Evolutionary conservation across 495 filamentous ascomycete species (phyloP), one percentile per base, ranked within the genome.

Genomic region (Pyrenopolyporus hunteri): DNA sequence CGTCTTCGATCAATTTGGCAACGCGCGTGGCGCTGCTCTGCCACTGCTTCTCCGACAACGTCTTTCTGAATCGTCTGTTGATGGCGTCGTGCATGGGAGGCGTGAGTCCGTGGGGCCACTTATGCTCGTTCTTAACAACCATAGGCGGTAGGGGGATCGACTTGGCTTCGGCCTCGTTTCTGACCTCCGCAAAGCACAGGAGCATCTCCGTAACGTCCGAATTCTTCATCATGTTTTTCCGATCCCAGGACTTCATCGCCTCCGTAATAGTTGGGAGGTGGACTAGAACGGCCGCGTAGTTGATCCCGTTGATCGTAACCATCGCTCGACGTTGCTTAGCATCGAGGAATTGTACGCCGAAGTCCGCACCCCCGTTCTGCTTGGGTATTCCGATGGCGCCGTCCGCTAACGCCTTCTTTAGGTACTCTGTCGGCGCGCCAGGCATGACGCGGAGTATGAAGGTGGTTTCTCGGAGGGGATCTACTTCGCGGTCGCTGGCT

Each of bases 121-220:
- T 88, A 48, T 86, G 81, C 19, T 88, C 86, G 23, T 81, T 74
- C 20, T 74, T 74, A 37, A 86, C 76, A 31, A 96, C 78, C 16
- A 88, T 84, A 6, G 73, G 68, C 10, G 92, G 92, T 7, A 94
- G 73, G 1, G 83, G 78, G 2, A 71, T 77, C 74, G 49, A 80
- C 80, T 76, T 88, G 45, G 89, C 91, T 64, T 95, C 90, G 6
- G 86, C 79, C 57, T 98, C 93, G 45, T 74, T 85, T 8, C 79
- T 66, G 19, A 96, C 85, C 26, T 69, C 77, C 2, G 89, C 89
- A 52, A 93, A 81, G 0, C 97, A 89, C 25, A 95, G 75, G 2
- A 98, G 80, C 90, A 99, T 96, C 78, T 99, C 95, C 57, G 88
- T 94, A 6, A 99, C 85, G 74, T 99, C 95, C 2, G 90, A 90